phyloP scores from a whole-genome alignment of 2,329 filamentous ascomycete species.

The Emmonsia crescens region DNA sequence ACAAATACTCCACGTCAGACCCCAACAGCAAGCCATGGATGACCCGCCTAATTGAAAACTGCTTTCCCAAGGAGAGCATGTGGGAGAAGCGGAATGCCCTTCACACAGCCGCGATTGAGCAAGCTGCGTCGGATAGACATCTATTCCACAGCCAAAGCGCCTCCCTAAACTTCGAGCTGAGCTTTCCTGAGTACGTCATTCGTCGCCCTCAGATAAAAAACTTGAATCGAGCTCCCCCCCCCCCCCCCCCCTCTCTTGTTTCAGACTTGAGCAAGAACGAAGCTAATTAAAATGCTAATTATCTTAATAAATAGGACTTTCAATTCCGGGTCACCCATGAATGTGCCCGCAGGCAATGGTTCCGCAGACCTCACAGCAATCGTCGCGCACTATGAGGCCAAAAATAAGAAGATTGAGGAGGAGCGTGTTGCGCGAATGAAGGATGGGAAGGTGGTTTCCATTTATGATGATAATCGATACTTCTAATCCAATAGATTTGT shows the following conservation, averaged over 20 bases:
- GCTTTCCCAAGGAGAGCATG: constrained; percentile 41
- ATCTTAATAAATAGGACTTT: constrained; percentile 40
- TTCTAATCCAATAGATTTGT: constrained; percentile 10
- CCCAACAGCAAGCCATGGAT: constrained; percentile 31
- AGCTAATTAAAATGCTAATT: not conserved
- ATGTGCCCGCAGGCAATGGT: constrained; percentile 50
- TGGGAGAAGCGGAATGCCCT: constrained; percentile 49
- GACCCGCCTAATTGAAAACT: constrained; percentile 43
- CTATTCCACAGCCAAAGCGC: constrained; percentile 42
- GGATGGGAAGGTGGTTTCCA: constrained; percentile 33
- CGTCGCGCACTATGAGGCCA: constrained; percentile 51
- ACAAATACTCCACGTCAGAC: constrained; percentile 30
- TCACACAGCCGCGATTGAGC: constrained; percentile 51
- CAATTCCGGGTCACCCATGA: constrained; percentile 53
- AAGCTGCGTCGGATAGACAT: constrained; percentile 52
- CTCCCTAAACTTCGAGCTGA: constrained; percentile 42
- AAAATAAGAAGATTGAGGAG: constrained; percentile 47
- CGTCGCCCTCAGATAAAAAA: not conserved
- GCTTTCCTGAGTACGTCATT: constrained; percentile 52
- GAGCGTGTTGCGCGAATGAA: constrained; percentile 40
- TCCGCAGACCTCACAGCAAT: constrained; percentile 48
- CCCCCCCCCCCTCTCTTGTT: not conserved
- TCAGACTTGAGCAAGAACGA: not conserved
- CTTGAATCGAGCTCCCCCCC: not conserved
- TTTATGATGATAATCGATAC: constrained; percentile 32